phyloP scores from a whole-genome alignment of 2,329 filamentous ascomycete genomes.

The Corynespora cassiicola region DNA sequence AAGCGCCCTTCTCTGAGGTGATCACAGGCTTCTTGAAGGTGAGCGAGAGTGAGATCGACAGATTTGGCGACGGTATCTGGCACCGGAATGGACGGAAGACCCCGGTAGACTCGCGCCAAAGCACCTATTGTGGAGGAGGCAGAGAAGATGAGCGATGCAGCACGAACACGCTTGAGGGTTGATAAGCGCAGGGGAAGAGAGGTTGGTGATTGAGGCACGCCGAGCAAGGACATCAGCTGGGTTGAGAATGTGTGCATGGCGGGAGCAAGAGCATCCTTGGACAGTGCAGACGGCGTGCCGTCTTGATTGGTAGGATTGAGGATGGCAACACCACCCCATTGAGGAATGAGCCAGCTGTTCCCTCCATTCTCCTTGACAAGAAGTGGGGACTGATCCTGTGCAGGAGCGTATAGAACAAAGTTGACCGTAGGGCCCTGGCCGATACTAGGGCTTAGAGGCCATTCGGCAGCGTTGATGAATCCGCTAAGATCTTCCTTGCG shows the following conservation, averaged over 20 bases:
- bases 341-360: conserved; percentile 91
- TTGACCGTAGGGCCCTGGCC: conserved; percentile 93
- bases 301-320: conserved; percentile 62
- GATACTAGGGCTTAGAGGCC: conserved; percentile 94
- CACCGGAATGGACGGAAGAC: conserved; percentile 89
- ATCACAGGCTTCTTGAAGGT: conserved; percentile 78
- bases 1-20: conserved; percentile 68
- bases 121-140: conserved; percentile 95
- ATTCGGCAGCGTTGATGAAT: conserved; percentile 97
- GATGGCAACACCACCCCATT: conserved; percentile 85
- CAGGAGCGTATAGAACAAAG: conserved; percentile 89
- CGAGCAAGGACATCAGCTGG: conserved; percentile 86
- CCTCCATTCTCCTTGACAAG: conserved; percentile 64
- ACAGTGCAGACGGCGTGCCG: conserved; percentile 59
- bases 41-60: conserved; percentile 78
- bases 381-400: conserved; percentile 67
- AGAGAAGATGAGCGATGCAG: conserved; percentile 83
- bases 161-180: conserved; percentile 83
- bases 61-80: conserved; percentile 85
- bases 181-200: conserved; percentile 86
- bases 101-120: conserved; percentile 79
- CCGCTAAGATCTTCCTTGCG: conserved; percentile 87
- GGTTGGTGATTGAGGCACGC: conserved; percentile 76
- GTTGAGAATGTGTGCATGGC: conserved; percentile 90
- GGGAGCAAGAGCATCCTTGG: conserved; percentile 71